phyloP scores from a whole-genome alignment of 768 basidiomycete species.

The Boletellus ananiceps region DNA sequence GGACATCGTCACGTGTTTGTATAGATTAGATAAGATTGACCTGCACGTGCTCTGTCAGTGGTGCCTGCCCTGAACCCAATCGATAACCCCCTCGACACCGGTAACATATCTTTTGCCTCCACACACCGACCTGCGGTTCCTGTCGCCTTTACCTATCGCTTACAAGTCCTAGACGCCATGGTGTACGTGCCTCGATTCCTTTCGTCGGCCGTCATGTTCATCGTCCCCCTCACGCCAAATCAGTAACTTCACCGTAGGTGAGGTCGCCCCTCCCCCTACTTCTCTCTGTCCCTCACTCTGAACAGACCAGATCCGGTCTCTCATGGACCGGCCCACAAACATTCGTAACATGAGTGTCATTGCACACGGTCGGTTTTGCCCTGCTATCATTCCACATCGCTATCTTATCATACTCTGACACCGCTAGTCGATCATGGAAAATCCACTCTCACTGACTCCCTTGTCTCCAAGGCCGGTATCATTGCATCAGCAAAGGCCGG shows the following conservation, averaged over 20 bases:
- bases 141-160: constrained; percentile 11
- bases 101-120: constrained; percentile 9
- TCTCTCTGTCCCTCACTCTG: constrained; percentile 5
- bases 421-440: constrained; percentile 96
- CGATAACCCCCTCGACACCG: constrained; percentile 33
- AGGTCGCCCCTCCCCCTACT: constrained; percentile 29
- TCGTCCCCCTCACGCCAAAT: constrained; percentile 21
- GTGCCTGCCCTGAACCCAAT: constrained; percentile 44
- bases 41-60: constrained; percentile 6
- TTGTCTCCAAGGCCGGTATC: constrained; percentile 99
- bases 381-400: constrained; percentile 9
- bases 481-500: constrained; percentile 93
- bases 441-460: constrained; percentile 97
- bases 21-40: no score
- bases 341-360: constrained; percentile 96
- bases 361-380: constrained; percentile 68
- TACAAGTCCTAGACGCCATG: constrained; percentile 61
- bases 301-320: constrained; percentile 77
- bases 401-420: constrained; percentile 13
- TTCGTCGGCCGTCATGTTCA: constrained; percentile 23
- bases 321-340: constrained; percentile 89
- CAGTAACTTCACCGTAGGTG: constrained; percentile 88
- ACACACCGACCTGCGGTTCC: constrained; percentile 22
- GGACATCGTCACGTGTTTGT: no score
- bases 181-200: constrained; percentile 54